These are phyloP conservation scores for Alnus glutinosa DNA, from an alignment of 306 rosid genomes.

Conservation along the genomic window DNA sequence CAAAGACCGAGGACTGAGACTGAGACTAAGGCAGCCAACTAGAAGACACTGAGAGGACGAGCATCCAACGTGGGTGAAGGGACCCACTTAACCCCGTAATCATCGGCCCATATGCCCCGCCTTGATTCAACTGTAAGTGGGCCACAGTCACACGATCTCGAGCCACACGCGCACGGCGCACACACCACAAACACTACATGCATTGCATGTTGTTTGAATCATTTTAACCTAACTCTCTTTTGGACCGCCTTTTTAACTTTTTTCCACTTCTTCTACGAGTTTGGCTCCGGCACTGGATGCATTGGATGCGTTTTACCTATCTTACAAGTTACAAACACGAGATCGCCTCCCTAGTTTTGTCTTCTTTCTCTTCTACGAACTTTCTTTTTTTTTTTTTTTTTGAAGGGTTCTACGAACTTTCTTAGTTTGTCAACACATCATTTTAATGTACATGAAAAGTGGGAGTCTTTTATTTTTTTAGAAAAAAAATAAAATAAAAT, in stretches of 20 bases:
- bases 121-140: constrained; percentile 39
- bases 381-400: too few species aligned
- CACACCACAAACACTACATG: neutral
- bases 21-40: constrained; percentile 5
- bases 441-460: constrained; percentile 34
- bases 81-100: constrained; percentile 54
- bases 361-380: constrained; percentile 22
- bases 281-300: neutral
- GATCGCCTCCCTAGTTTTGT: constrained; percentile 20
- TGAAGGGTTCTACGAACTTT: constrained; percentile 42
- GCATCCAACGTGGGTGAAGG: constrained; percentile 47
- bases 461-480: neutral
- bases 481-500: too few species aligned
- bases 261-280: neutral
- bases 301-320: constrained; percentile 29
- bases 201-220: constrained; percentile 16
- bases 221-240: constrained; percentile 11
- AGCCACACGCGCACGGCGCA: constrained; percentile 52
- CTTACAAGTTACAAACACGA: neutral
- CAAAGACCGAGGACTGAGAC: neutral
- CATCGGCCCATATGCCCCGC: constrained; percentile 45
- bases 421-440: constrained; percentile 38
- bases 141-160: constrained; percentile 37
- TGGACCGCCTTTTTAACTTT: neutral
- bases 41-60: constrained; percentile 23